phyloP scores from a whole-genome alignment of 192 early-diverging fungal species.

The Backusella sp. region DNA sequence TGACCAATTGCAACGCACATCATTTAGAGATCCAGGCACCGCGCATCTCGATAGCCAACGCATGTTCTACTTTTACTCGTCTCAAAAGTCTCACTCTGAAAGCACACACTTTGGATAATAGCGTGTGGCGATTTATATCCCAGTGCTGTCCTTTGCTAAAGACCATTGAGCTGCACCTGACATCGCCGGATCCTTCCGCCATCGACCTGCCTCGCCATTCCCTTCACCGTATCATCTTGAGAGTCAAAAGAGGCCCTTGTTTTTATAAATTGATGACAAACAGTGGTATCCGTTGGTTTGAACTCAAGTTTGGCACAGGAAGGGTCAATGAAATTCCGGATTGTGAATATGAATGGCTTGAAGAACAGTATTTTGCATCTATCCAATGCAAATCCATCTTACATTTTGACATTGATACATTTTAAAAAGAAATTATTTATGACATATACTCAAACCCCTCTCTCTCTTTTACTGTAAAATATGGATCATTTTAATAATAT shows the following conservation, averaged over 20 bases:
- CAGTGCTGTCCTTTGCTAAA: background rate
- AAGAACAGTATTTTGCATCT: slow-evolving; percentile 5
- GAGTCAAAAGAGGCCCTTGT: background rate
- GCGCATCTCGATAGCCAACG: background rate
- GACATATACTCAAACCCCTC: too few species aligned
- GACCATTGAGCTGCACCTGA: background rate
- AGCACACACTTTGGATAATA: background rate
- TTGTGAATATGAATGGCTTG: slow-evolving; percentile 1
- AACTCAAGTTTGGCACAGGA: background rate
- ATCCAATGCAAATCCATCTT: background rate
- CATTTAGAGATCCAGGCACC: background rate
- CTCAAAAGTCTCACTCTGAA: background rate
- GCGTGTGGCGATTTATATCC: background rate
- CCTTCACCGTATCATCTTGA: background rate
- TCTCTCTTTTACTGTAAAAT: too few species aligned
- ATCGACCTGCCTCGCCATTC: background rate
- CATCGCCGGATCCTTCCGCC: background rate
- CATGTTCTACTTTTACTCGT: background rate
- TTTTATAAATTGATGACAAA: background rate
- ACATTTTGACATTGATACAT: background rate
- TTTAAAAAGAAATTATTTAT: too few species aligned
- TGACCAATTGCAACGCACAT: background rate
- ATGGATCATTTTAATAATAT: too few species aligned
- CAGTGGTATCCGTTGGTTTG: background rate
- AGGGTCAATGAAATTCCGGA: background rate